Evolutionary conservation across 805 yeast genomes (phyloP).

Genomic region (Ogataea populi-albae): DNA sequence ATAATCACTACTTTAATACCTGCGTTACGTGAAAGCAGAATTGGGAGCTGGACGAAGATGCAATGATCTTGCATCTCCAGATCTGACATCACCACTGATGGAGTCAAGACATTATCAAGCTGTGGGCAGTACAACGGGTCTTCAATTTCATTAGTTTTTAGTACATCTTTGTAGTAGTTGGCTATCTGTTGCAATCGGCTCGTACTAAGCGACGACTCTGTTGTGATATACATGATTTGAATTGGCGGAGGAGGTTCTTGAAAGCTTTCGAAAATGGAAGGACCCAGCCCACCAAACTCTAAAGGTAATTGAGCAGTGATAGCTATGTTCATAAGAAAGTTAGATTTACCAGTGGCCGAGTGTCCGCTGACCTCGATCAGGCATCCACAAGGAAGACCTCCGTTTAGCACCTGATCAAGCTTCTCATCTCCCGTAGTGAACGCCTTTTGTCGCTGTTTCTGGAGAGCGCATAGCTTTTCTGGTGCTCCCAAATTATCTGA

Average conservation of each 20-base stretch:
- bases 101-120: constrained; percentile 29
- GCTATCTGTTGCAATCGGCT: constrained; percentile 52
- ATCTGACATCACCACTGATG: constrained; percentile 38
- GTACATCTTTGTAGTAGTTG: constrained; percentile 24
- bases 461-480: constrained; percentile 4
- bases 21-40: constrained; percentile 39
- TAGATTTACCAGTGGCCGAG: constrained; percentile 85
- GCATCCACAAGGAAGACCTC: constrained; percentile 52
- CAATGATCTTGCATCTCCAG: constrained; percentile 74
- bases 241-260: constrained; percentile 14
- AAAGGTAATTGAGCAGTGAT: constrained; percentile 53
- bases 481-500: neutral
- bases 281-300: constrained; percentile 45
- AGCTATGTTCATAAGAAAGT: constrained; percentile 65
- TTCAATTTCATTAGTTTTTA: constrained; percentile 36
- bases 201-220: constrained; percentile 74
- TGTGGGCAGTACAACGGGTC: constrained; percentile 32
- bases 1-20: constrained; percentile 58
- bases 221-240: constrained; percentile 68
- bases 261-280: constrained; percentile 22
- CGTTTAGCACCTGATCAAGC: constrained; percentile 47
- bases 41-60: constrained; percentile 65
- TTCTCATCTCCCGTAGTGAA: constrained; percentile 53
- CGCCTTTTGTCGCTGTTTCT: neutral
- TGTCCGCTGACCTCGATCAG: constrained; percentile 81